phyloP scores from a whole-genome alignment of 768 basidiomycete genomes.

The Hypsizygus marmoreus region DNA sequence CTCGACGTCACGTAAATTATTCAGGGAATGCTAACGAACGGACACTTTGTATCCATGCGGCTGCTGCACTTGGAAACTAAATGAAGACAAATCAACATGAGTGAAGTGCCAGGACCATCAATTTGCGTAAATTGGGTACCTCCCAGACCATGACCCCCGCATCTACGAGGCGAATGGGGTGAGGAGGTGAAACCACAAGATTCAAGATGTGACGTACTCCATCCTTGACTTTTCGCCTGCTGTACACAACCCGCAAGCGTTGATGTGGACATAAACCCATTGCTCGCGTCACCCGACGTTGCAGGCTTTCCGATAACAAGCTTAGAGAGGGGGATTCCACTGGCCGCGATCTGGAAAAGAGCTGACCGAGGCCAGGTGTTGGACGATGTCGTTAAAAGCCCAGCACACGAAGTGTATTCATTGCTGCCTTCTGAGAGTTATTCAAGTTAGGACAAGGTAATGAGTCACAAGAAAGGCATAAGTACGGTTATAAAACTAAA shows the following conservation, averaged over 20 bases:
- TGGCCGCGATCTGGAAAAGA: slow-evolving; percentile 49
- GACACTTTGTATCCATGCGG: slow-evolving; percentile 42
- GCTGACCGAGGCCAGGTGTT: slow-evolving; percentile 54
- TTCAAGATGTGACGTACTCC: slow-evolving; percentile 39
- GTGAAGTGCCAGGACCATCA: no score
- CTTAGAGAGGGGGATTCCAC: slow-evolving; percentile 53
- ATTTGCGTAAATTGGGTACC: slow-evolving; percentile 16
- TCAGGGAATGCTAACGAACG: slow-evolving; percentile 36
- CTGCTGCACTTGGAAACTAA: slow-evolving; percentile 44
- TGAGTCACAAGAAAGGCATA: not conserved
- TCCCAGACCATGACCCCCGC: slow-evolving; percentile 35
- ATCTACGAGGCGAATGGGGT: slow-evolving; percentile 14
- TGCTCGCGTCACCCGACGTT: slow-evolving; percentile 39
- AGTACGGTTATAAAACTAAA: slow-evolving; percentile 36
- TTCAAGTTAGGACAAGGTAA: not conserved
- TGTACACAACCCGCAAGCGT: slow-evolving; percentile 54
- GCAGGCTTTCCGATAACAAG: slow-evolving; percentile 70
- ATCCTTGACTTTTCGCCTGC: slow-evolving; percentile 51
- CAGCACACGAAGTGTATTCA: slow-evolving; percentile 56
- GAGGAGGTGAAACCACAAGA: not conserved
- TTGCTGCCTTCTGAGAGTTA: slow-evolving; percentile 42
- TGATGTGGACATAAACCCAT: slow-evolving; percentile 51
- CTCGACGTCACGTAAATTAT: slow-evolving; percentile 15
- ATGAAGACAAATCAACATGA: no score
- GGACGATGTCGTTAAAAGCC: slow-evolving; percentile 54